A percentile compares a stretch with the other conserved stretches of the same genome.
Evolutionary conservation across 768 basidiomycete species (phyloP).

Genomic region (Pluteus cervinus): DNA sequence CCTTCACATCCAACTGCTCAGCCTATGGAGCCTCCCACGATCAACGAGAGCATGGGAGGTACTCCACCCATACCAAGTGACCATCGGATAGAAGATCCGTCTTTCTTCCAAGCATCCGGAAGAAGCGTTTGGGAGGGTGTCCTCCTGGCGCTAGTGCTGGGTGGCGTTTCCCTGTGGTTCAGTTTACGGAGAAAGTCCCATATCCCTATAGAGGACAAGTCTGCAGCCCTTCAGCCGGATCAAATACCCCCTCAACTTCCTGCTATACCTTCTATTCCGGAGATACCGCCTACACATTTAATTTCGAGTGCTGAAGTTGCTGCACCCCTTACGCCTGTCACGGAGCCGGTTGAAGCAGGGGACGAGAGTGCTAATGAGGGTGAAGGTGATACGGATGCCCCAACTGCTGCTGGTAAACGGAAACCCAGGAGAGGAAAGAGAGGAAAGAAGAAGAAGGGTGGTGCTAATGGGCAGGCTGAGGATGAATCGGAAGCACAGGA

Average conservation of each 20-base stretch:
- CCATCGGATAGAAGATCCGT: too few species aligned
- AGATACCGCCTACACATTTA: too few species aligned
- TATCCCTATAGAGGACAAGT: too few species aligned
- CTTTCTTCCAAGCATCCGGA: too few species aligned
- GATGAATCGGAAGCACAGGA: conserved; percentile 41
- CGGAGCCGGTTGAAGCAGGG: conserved; percentile 30
- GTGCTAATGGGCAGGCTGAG: conserved; percentile 23
- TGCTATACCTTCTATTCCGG: too few species aligned
- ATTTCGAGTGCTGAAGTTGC: neutral
- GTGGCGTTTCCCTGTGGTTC: conserved; percentile 13
- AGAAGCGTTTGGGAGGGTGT: conserved; percentile 8
- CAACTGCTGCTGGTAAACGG: conserved; percentile 39
- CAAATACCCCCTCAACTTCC: too few species aligned
- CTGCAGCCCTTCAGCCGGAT: too few species aligned
- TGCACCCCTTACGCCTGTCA: conserved; percentile 6
- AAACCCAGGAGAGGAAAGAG: conserved; percentile 44
- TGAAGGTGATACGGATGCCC: conserved; percentile 25
- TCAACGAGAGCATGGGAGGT: too few species aligned
- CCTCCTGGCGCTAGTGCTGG: conserved; percentile 8
- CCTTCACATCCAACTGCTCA: too few species aligned
- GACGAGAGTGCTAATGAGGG: conserved; percentile 49
- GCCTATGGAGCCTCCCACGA: too few species aligned
- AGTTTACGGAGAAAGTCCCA: too few species aligned
- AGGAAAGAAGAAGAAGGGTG: conserved; percentile 48
- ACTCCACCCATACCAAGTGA: too few species aligned